Evolutionary conservation across 2,329 filamentous ascomycete species (phyloP).

Genomic region (Fusarium metavorans): DNA sequence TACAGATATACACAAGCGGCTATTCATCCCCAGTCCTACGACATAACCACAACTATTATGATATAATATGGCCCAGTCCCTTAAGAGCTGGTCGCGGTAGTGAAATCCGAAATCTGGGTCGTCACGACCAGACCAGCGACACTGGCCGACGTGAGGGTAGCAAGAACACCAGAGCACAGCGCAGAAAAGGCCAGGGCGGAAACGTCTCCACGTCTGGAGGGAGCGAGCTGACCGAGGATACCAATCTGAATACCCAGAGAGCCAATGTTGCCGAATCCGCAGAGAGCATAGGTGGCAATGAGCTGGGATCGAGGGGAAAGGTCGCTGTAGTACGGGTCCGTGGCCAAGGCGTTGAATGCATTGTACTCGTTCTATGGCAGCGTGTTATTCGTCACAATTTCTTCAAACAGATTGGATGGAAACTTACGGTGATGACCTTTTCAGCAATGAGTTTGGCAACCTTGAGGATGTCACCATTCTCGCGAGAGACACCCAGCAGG

Average conservation of each 20-base stretch:
- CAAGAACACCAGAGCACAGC: constrained; percentile 80
- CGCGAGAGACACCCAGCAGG: constrained; percentile 80
- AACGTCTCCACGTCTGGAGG: constrained; percentile 79
- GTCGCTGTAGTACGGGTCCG: constrained; percentile 66
- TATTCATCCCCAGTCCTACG: neutral
- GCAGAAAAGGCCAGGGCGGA: constrained; percentile 81
- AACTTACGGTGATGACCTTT: constrained; percentile 79
- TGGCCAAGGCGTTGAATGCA: constrained; percentile 71
- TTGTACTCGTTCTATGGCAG: constrained; percentile 77
- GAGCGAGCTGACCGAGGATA: constrained; percentile 85
- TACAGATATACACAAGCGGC: neutral
- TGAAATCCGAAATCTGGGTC: constrained; percentile 51
- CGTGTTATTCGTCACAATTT: constrained; percentile 21
- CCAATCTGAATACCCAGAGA: constrained; percentile 92
- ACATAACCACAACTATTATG: neutral
- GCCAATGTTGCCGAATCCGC: constrained; percentile 87
- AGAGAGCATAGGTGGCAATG: constrained; percentile 88
- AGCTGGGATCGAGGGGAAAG: constrained; percentile 79
- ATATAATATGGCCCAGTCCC: neutral
- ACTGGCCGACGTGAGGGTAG: constrained; percentile 82
- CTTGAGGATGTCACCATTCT: constrained; percentile 69
- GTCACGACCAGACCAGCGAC: constrained; percentile 82
- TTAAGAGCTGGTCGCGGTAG: neutral
- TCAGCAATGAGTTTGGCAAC: constrained; percentile 84
- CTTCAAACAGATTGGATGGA: neutral